Conservation (phyloP, 441 rosid species). For the Arabidopsis hybrid region DNA sequence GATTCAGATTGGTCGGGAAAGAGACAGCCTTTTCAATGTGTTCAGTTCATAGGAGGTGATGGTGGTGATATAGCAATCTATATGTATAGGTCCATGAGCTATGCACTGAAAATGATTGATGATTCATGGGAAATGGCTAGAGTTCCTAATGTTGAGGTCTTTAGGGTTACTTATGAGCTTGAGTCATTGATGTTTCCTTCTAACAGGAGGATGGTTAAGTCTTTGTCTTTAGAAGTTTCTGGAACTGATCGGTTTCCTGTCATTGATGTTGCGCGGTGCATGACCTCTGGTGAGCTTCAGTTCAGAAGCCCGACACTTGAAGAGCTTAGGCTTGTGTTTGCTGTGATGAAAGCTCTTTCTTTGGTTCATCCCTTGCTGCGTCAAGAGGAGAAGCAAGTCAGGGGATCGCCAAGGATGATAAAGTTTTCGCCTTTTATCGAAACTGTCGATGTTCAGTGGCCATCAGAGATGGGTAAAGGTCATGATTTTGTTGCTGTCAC, state of each 20-base stretch:
- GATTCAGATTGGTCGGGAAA: constrained; percentile 75
- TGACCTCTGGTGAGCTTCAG: constrained; percentile 55
- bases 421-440: constrained; percentile 71
- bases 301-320: constrained; percentile 69
- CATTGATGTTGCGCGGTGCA: constrained; percentile 64
- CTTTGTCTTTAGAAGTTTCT: constrained; percentile 60
- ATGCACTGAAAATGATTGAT: constrained; percentile 61
- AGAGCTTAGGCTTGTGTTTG: constrained; percentile 74
- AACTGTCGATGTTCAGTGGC: constrained; percentile 82
- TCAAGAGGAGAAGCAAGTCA: constrained; percentile 58
- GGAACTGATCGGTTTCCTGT: constrained; percentile 69
- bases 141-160: constrained; percentile 68
- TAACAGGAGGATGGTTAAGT: constrained; percentile 64
- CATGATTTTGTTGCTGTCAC: constrained; percentile 74
- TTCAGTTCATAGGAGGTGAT: constrained; percentile 76
- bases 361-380: constrained; percentile 70
- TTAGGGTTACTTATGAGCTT: constrained; percentile 62
- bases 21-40: constrained; percentile 69
- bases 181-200: constrained; percentile 66
- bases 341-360: constrained; percentile 66
- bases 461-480: constrained; percentile 62
- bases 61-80: constrained; percentile 74
- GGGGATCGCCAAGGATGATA: constrained; percentile 53
- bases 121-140: constrained; percentile 64
- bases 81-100: constrained; percentile 62